These are phyloP conservation scores for Quillaja saponaria DNA, from an alignment of 306 rosid genomes.

Conservation along the genomic window DNA sequence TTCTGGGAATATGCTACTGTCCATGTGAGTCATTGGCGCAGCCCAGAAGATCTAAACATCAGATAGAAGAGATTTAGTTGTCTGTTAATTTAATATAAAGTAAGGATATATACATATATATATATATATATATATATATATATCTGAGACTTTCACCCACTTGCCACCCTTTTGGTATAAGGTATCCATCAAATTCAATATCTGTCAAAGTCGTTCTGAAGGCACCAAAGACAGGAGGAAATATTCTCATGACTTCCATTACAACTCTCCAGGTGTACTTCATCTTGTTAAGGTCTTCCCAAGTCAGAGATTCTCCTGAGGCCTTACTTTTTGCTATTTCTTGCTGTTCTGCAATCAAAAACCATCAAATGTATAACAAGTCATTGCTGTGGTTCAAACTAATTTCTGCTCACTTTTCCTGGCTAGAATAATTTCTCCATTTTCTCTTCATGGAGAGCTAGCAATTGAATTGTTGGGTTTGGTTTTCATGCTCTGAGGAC, in stretches of 20 bases:
- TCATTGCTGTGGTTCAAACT: neutral
- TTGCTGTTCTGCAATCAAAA: constrained; percentile 41
- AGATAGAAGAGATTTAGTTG: neutral
- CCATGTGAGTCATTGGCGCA: constrained; percentile 44
- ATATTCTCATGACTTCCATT: constrained; percentile 40
- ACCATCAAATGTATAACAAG: neutral
- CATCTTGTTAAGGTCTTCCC: constrained; percentile 56
- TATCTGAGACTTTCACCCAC: constrained; percentile 44
- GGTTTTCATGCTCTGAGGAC: too few species aligned
- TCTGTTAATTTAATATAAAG: too few species aligned
- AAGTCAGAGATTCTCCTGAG: constrained; percentile 37
- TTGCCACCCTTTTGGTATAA: constrained; percentile 57
- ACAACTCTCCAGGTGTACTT: constrained; percentile 57
- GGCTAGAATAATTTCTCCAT: too few species aligned
- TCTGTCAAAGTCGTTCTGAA: constrained; percentile 37
- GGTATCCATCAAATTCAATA: constrained; percentile 39
- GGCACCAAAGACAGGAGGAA: constrained; percentile 42
- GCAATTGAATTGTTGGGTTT: too few species aligned
- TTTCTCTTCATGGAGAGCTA: too few species aligned
- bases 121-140: neutral
- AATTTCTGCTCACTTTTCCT: too few species aligned
- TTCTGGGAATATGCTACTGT: constrained; percentile 33
- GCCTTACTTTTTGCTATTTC: constrained; percentile 40
- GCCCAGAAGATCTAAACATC: constrained; percentile 41
- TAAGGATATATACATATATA: neutral